Base-by-base conservation (phyloP, 768 basidiomycete genomes). In the Lactifluus hygrophoroides region DNA sequence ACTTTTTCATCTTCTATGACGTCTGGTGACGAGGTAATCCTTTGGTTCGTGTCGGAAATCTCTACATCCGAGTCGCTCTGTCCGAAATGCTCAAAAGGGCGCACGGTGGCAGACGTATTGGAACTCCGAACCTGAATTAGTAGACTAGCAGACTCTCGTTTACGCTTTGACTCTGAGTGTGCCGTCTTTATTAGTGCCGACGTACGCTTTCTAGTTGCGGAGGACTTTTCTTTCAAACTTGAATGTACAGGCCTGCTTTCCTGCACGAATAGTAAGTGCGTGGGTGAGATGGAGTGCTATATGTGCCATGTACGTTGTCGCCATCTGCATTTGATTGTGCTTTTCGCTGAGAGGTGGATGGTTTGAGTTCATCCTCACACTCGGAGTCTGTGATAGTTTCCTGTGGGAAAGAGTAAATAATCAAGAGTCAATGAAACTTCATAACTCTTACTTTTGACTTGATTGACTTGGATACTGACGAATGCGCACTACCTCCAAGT, bases 351-450 rank as follows among this genome's bases (percentile, higher is more conserved):
- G 50, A 38, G 13, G 42, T 28, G 11, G 62, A 52, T 37, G 49
- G 19, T 5, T 13, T 47, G 5, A 30, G 49, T 35, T 38, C 51
- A 23, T 23, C 54, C 45, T 52, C 59, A 21, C 8, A 11, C 21
- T 63, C 62, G 14, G 58, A 61, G 45, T 61, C 59, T 14, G 53
- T 40, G n/a, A 63, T 55, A 35, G 53, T 48, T 51, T 62, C 54
- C 62, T 63, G 28, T 17, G 10, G 51, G 23, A 25, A 14, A 40
- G 17, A 16, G 34, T 43, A 10, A 37, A 23, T 23, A 17, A 30
- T 30, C 5, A 35, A 35, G 11, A 14, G 23, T 38, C 9, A 35
- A 17, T 13, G 10, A 19, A 47, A 5, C 2, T 38, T 13, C 6
- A 16, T 9, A n/a, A n/a, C 27, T 11, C 28, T n/a, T 19, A 61